phyloP scores from a whole-genome alignment of 2,329 filamentous ascomycete genomes.

The Botryotinia calthae region DNA sequence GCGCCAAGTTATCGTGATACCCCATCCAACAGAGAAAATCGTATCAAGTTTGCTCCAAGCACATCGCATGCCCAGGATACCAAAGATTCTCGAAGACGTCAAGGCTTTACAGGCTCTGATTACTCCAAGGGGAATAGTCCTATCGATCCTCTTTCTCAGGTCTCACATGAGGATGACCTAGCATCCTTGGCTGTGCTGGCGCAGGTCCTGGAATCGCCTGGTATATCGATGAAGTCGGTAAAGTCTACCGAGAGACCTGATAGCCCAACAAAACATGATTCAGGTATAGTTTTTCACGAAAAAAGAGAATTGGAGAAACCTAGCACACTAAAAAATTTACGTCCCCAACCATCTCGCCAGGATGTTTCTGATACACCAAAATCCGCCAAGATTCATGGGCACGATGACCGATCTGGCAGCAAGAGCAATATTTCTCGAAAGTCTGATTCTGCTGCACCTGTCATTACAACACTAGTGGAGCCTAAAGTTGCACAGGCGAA shows the following conservation, averaged over 20 bases:
- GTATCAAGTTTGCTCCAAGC: constrained; percentile 12
- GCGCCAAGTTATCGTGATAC: background rate
- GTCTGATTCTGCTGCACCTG: background rate
- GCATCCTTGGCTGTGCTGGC: constrained; percentile 27
- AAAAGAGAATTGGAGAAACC: constrained; percentile 5
- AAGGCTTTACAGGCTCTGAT: background rate
- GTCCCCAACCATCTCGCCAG: background rate
- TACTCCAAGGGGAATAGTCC: constrained; percentile 6
- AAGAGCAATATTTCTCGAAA: background rate
- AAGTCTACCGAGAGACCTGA: background rate
- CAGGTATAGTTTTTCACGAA: constrained; percentile 6
- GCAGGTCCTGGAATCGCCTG: constrained; percentile 22
- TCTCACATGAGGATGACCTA: constrained; percentile 31
- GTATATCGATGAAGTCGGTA: background rate
- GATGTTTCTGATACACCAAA: background rate
- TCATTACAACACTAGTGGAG: background rate
- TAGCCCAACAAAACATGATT: constrained; percentile 15
- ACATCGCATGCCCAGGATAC: background rate
- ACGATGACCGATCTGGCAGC: background rate
- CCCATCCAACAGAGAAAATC: constrained; percentile 3
- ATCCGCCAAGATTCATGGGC: background rate
- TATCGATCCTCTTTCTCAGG: constrained; percentile 20
- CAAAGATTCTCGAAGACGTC: background rate
- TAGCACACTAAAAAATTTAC: background rate
- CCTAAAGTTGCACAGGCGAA: background rate